Evolutionary conservation across 1,139 yeast genomes (phyloP).

Genomic region (Kodamaea arcana): DNA sequence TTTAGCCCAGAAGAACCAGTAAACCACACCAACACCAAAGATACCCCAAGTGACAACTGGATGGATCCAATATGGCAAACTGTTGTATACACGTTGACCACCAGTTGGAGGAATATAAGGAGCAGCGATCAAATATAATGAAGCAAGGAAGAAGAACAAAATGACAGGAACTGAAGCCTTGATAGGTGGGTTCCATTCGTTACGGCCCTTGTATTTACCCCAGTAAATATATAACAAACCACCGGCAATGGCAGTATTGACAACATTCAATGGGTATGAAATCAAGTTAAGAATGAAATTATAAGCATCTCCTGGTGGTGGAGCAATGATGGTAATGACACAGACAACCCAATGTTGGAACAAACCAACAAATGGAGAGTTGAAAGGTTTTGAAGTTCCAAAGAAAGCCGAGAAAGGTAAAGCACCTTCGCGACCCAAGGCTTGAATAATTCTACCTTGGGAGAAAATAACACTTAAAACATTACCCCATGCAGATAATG

Average conservation of each 20-base stretch:
- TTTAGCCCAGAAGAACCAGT: slow-evolving; percentile 68
- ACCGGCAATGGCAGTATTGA: slow-evolving; percentile 43
- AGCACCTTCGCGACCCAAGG: slow-evolving; percentile 47
- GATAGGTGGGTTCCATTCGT: slow-evolving; percentile 73
- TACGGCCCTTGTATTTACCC: slow-evolving; percentile 47
- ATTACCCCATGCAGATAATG: slow-evolving; percentile 48
- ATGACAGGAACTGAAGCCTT: slow-evolving; percentile 63
- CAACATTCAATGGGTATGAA: slow-evolving; percentile 49
- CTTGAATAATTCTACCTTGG: slow-evolving; percentile 48
- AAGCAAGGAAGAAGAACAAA: slow-evolving; percentile 61
- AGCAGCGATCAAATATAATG: slow-evolving; percentile 68
- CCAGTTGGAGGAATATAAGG: slow-evolving; percentile 75
- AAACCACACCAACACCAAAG: slow-evolving; percentile 64
- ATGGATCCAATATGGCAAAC: slow-evolving; percentile 74
- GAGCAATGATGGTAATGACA: slow-evolving; percentile 44
- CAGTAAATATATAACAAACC: slow-evolving; percentile 43
- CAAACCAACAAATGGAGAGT: slow-evolving; percentile 51
- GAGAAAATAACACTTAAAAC: slow-evolving; percentile 47
- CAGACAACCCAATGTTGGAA: slow-evolving; percentile 56
- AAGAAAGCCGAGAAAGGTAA: slow-evolving; percentile 45
- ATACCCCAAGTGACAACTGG: slow-evolving; percentile 82
- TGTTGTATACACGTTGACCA: slow-evolving; percentile 63
- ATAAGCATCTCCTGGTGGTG: slow-evolving; percentile 50
- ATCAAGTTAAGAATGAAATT: slow-evolving; percentile 46
- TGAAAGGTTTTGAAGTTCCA: slow-evolving; percentile 42